Base-by-base conservation (phyloP, 352 stramenopile species). In the Achlya hypogyna region DNA sequence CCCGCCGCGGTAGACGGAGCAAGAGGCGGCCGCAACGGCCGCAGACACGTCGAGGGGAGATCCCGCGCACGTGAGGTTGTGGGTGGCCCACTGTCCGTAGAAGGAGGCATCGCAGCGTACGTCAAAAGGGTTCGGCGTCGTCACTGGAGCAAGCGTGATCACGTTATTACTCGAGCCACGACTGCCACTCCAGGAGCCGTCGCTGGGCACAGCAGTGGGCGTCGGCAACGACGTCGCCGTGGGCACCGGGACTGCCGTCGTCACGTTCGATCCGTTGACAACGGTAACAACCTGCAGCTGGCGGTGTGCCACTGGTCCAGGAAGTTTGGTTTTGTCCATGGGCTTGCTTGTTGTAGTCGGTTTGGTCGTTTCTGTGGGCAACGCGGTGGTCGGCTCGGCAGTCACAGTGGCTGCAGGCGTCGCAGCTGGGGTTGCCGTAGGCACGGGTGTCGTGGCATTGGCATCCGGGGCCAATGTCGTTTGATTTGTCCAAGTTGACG, bases 61-160 rank as follows among this genome's bases (percentile, higher is more conserved):
- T 31, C 72, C 79, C 40, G 70, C 76, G 45, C 84, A 93, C 29
- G 74, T 86, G 51, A 93, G 75, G 12, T 79, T 79, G 72, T 88
- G 81, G 53, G 75, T 74, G 12, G 53, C 32, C 84, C 84, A 93
- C 4, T 83, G 79, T 16, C 77, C 69, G 72, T 93, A 93, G 69
- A 93, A 93, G n/a, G 72, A 75, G 16, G 73, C 72, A 67, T 93
- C 81, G 62, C 84, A 93, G 6, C 56, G 77, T 62, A 93, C 88
- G 62, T 84, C 72, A 14, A 34, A 29, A 10, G 53, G 23, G 29
- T 16, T 51, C 53, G 25, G 25, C 31, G 53, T n/a, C 23, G 51
- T 4, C n/a, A 34, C 23, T 6, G 51, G 51, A 5, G 22, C 16
- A 10, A 45, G 38, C 38, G 38, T 45, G n/a, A 45, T 45, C 38